Percentiles rank a stretch among this genome's conserved stretches.
Conservation (phyloP, 2,329 filamentous ascomycete species). For the Sclerotinia nivalis region DNA sequence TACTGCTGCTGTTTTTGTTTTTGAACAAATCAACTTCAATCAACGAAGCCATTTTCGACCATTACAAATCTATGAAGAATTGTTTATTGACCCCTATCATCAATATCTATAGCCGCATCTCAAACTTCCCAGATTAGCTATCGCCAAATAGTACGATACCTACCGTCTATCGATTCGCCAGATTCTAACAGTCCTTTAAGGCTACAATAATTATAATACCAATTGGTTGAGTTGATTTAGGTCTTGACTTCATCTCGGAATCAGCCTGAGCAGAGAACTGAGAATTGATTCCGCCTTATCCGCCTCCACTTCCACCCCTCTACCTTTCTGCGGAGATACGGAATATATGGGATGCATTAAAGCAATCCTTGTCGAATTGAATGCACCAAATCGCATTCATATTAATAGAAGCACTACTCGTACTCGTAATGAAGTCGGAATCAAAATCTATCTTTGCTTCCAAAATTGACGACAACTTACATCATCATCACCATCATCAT, state of each 20-base stretch:
- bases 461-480: background rate
- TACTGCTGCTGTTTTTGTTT: background rate
- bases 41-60: background rate
- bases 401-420: background rate
- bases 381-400: background rate
- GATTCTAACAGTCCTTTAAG: background rate
- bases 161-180: background rate
- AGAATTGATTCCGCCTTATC: background rate
- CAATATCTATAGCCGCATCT: background rate
- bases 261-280: background rate
- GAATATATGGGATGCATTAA: background rate
- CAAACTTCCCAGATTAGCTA: background rate
- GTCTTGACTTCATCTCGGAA: background rate
- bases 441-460: conserved; percentile 1
- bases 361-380: background rate
- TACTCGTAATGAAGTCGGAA: conserved; percentile 11
- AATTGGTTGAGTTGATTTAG: background rate
- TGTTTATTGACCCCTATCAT: background rate
- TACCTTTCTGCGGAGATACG: background rate
- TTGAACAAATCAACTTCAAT: background rate
- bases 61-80: background rate
- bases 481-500: background rate
- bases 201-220: background rate
- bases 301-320: background rate
- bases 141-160: background rate